A percentile compares a stretch with the other conserved stretches of the same genome.
Evolutionary conservation across 2,329 filamentous ascomycete species (phyloP).

Genomic region (Paracoccidioides lutzii): DNA sequence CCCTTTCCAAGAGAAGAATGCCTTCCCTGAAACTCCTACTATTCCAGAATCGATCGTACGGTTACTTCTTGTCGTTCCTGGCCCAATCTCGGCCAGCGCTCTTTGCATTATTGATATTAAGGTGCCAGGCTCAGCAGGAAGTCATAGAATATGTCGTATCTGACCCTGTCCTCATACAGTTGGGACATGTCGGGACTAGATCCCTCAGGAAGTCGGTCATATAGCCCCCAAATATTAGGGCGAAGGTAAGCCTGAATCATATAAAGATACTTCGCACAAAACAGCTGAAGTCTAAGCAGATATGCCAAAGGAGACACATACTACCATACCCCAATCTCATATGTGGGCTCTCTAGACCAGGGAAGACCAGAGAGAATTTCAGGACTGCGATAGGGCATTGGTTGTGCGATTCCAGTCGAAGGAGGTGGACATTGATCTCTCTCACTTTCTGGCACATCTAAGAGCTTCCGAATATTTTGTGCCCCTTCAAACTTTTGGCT

Average conservation of each 20-base stretch:
- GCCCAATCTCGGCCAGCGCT: conserved; percentile 1
- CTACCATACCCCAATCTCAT: conserved; percentile 5
- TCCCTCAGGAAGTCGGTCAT: conserved; percentile 5
- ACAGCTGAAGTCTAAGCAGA: not conserved
- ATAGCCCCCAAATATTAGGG: conserved; percentile 5
- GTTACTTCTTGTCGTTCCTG: not conserved
- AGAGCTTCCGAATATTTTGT: conserved; percentile 1
- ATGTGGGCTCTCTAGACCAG: conserved; percentile 5
- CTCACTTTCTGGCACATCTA: conserved; percentile 1
- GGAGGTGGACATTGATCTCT: not conserved
- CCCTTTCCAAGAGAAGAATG: conserved; percentile 4
- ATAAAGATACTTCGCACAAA: conserved; percentile 4
- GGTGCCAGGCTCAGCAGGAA: conserved; percentile 1
- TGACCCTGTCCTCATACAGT: conserved; percentile 2
- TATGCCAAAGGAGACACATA: not conserved
- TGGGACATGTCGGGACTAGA: not conserved
- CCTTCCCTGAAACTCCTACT: conserved; percentile 1
- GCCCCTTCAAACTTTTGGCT: conserved; percentile 1
- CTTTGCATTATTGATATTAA: conserved; percentile 4
- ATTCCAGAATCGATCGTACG: not conserved
- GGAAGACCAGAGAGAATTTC: conserved; percentile 4
- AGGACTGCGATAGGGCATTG: conserved; percentile 5
- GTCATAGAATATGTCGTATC: conserved; percentile 4
- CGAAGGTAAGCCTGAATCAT: conserved; percentile 6
- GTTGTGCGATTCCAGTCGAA: conserved; percentile 2